Conservation (phyloP, 305 asterid genomes). For the Fraxinus floribunda region DNA sequence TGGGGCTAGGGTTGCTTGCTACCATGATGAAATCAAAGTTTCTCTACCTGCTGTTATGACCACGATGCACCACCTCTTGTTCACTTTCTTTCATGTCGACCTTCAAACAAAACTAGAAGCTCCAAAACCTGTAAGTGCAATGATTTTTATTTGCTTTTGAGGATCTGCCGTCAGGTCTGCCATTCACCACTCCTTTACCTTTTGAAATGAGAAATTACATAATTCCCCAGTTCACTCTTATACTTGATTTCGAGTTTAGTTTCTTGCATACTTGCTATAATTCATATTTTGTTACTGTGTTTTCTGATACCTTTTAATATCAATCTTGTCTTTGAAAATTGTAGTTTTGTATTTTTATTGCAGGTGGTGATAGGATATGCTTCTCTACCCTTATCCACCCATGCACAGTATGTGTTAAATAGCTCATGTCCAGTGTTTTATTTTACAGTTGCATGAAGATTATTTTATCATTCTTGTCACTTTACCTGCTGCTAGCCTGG, state of each 20-base stretch:
- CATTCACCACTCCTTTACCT: slow-evolving; percentile 8
- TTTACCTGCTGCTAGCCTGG: slow-evolving; percentile 20
- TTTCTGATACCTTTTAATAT: slow-evolving; percentile 16
- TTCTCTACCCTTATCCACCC: slow-evolving; percentile 79
- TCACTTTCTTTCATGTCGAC: slow-evolving; percentile 93
- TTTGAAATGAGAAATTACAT: slow-evolving; percentile 22
- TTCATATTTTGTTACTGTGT: slow-evolving; percentile 8
- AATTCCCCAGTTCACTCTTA: slow-evolving; percentile 7
- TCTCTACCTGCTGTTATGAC: slow-evolving; percentile 95
- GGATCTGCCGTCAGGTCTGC: slow-evolving; percentile 21
- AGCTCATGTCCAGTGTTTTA: slow-evolving; percentile 19
- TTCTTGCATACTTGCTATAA: slow-evolving; percentile 15
- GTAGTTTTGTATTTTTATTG: slow-evolving; percentile 32
- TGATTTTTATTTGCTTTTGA: slow-evolving; percentile 24
- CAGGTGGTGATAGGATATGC: slow-evolving; percentile 98
- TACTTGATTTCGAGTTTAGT: slow-evolving; percentile 24
- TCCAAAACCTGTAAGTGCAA: slow-evolving; percentile 84
- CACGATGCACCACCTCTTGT: slow-evolving; percentile 91
- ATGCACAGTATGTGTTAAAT: slow-evolving; percentile 74
- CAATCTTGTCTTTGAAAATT: slow-evolving; percentile 27
- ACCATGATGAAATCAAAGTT: slow-evolving; percentile 96
- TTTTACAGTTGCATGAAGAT: slow-evolving; percentile 22
- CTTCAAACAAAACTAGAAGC: slow-evolving; percentile 97
- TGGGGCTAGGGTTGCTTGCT: slow-evolving; percentile 90
- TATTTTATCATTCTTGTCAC: slow-evolving; percentile 17